Evolutionary conservation across 176 grass and related monocot genomes (phyloP).

Genomic region (Cenchrus americanus): DNA sequence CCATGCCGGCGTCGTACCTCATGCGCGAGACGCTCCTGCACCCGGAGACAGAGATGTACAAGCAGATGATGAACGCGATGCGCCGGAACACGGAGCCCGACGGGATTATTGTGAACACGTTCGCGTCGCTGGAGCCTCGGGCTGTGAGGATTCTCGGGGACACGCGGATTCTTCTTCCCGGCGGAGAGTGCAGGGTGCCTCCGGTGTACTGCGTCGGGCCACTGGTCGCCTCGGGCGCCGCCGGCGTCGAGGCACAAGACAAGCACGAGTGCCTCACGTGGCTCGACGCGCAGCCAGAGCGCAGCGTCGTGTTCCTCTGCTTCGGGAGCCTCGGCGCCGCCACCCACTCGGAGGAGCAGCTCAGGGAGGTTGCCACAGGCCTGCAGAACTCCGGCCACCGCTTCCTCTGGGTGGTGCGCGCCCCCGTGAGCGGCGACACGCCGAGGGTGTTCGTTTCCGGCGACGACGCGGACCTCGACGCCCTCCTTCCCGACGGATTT

Average conservation of each 20-base stretch:
- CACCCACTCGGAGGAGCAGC: neutral
- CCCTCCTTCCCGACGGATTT: constrained; percentile 39
- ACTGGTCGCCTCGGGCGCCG: neutral
- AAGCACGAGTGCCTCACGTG: constrained; percentile 53
- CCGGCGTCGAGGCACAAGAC: too few relatives aligned
- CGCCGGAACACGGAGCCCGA: neutral
- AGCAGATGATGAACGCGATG: neutral
- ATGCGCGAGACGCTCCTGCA: neutral
- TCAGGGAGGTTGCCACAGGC: constrained; percentile 2
- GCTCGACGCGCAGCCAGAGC: constrained; percentile 54
- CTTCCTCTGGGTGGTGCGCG: neutral
- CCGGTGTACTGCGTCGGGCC: neutral
- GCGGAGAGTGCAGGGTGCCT: too few relatives aligned
- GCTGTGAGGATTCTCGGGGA: neutral
- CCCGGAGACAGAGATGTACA: constrained; percentile 26
- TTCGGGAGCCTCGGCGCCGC: constrained; percentile 49
- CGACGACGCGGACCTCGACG: too few relatives aligned
- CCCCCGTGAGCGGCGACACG: neutral
- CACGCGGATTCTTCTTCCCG: too few relatives aligned
- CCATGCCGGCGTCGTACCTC: constrained; percentile 46
- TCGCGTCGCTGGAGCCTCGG: constrained; percentile 20
- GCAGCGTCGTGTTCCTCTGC: constrained; percentile 69
- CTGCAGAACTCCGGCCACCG: constrained; percentile 6
- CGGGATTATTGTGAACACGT: constrained; percentile 17
- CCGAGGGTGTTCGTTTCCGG: constrained; percentile 1